phyloP scores from a whole-genome alignment of 1,139 yeast genomes.

The Yamadazyma atmosphaerica region DNA sequence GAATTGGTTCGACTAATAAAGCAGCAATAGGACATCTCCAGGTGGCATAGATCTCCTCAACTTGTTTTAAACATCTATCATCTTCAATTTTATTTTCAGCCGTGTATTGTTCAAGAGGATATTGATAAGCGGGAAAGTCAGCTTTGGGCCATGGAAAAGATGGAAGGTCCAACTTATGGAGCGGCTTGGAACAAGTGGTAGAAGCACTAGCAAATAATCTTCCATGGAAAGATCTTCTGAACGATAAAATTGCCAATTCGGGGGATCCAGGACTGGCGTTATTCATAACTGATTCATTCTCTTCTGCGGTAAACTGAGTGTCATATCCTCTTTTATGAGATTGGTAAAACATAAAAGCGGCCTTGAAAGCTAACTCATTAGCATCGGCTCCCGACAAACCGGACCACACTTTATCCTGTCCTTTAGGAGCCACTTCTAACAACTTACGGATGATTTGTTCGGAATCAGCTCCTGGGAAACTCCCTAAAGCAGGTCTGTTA shows the following conservation, averaged over 20 bases:
- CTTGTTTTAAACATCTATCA: slow-evolving; percentile 58
- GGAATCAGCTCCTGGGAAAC: slow-evolving; percentile 67
- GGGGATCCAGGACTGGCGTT: slow-evolving; percentile 76
- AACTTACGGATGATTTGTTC: slow-evolving; percentile 57
- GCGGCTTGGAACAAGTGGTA: slow-evolving; percentile 77
- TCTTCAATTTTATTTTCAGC: slow-evolving; percentile 65
- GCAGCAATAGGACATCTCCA: slow-evolving; percentile 73
- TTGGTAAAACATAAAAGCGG: slow-evolving; percentile 77
- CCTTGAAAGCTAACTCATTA: slow-evolving; percentile 81
- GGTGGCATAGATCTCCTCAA: slow-evolving; percentile 55
- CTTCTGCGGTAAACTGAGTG: slow-evolving; percentile 56
- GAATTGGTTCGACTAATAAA: slow-evolving; percentile 69
- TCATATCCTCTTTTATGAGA: slow-evolving; percentile 55
- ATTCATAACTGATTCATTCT: slow-evolving; percentile 60
- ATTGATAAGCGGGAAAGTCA: slow-evolving; percentile 71
- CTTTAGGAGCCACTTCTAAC: slow-evolving; percentile 68
- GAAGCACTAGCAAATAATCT: slow-evolving; percentile 79
- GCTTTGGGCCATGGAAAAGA: slow-evolving; percentile 89
- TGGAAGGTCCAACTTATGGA: slow-evolving; percentile 83
- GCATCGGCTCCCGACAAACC: slow-evolving; percentile 85
- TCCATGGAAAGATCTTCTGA: slow-evolving; percentile 79
- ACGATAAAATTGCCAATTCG: slow-evolving; percentile 69
- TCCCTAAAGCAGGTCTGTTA: slow-evolving; percentile 75
- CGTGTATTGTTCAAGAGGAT: slow-evolving; percentile 62
- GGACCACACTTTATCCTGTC: slow-evolving; percentile 68